Conservation (phyloP, 495 filamentous ascomycete species). For the Penicillium turbatum region DNA sequence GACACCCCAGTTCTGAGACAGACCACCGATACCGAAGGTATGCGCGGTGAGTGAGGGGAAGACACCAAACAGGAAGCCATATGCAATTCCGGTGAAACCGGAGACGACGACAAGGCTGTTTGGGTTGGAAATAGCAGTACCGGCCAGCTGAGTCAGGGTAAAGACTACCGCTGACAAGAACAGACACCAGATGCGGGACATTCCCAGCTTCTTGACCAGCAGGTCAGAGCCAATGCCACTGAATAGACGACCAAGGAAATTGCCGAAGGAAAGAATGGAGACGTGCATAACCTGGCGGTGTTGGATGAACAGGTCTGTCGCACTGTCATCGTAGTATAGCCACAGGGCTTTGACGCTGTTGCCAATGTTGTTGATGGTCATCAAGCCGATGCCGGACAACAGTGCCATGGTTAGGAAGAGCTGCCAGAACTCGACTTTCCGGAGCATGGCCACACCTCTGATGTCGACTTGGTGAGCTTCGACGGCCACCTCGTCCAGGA, state of each 20-base stretch:
- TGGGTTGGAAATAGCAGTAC: constrained; percentile 74
- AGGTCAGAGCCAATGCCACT: constrained; percentile 79
- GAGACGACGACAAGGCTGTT: constrained; percentile 74
- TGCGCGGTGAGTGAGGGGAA: constrained; percentile 90
- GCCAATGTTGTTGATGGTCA: constrained; percentile 99
- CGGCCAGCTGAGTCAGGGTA: constrained; percentile 73
- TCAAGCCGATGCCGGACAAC: constrained; percentile 86
- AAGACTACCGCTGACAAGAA: constrained; percentile 75
- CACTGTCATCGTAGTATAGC: constrained; percentile 74
- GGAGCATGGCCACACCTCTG: constrained; percentile 75
- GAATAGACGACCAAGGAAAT: constrained; percentile 72
- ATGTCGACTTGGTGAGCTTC: constrained; percentile 79
- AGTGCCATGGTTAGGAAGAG: constrained; percentile 81
- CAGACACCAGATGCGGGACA: constrained; percentile 86
- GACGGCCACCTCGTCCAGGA: constrained; percentile 33
- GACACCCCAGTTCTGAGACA: constrained; percentile 88
- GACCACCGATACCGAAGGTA: constrained; percentile 83
- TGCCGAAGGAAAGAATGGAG: constrained; percentile 81
- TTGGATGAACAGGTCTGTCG: constrained; percentile 68
- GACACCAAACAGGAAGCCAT: constrained; percentile 92
- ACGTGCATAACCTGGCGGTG: constrained; percentile 87
- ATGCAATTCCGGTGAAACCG: constrained; percentile 77
- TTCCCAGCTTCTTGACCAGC: constrained; percentile 70
- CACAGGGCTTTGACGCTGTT: constrained; percentile 80
- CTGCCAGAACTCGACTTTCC: constrained; percentile 80